Base-by-base conservation (phyloP, 2,329 filamentous ascomycete species). In the Mycosphaerella sp. region DNA sequence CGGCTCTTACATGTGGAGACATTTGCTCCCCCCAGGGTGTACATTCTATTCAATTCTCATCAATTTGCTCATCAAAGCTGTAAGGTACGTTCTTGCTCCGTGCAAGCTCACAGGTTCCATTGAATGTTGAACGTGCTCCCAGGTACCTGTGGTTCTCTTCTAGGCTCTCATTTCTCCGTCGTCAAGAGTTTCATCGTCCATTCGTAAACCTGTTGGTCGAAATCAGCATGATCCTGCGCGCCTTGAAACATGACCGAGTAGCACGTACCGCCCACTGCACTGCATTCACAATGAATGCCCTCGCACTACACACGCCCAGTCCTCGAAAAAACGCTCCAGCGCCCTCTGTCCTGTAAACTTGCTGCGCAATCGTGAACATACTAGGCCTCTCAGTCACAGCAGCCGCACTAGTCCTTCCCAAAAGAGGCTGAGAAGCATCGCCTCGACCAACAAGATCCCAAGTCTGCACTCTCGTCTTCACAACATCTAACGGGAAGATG, bases 221-320 rank as follows among this genome's bases (percentile, higher is more conserved):
- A 13, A 30, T 30, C 16, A 44, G 37, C 16, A 30, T 14, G 27
- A 32, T 36, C 5, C 10, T 41, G 14, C 14, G 14, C 40, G 3
- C 32, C 12, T 1, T n/a, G n/a, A n/a, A n/a, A n/a, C n/a, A n/a
- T 35, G 28, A 9, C 17, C 8, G 25, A 25, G 16, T n/a, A 40
- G 28, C 17, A 58, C 62, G 56, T 48, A 88, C 81, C 18, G 86
- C 85, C 90, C 90, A 97, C 73, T 84, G 81, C n/a, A 88, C 86
- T 2, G 91, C 90, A 72, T 96, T 96, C 35, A 96, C 91, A 46
- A 95, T 74, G 67, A 97, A 96, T 0, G 91, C 91, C 59, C 91
- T 76, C 7, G 86, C 70, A 68, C 87, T 94, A 68, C 91, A 97
- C 28, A 95, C 77, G 0, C 82, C 81, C 37, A 97, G 68, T 1